Percentiles rank a stretch among this genome's conserved stretches.
Evolutionary conservation across 805 yeast genomes (phyloP).

Genomic region (Monosporozyma servazzii): DNA sequence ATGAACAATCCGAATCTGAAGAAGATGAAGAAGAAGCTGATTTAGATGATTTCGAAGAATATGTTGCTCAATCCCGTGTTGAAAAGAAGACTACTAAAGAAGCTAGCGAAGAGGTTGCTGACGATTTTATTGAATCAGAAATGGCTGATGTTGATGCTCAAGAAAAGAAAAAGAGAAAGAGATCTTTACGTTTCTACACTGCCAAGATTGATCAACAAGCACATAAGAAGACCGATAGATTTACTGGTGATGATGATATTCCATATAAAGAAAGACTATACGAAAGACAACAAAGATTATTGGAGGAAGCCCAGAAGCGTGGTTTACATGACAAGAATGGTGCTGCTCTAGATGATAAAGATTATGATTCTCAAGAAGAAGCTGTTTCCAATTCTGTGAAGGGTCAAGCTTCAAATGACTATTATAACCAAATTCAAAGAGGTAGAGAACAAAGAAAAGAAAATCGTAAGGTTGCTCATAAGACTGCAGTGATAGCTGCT

Average conservation of each 20-base stretch:
- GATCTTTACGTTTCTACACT: conserved; percentile 87
- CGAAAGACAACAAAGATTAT: conserved; percentile 79
- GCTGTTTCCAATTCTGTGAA: conserved; percentile 34
- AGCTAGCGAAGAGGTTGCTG: conserved; percentile 17
- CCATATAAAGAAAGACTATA: conserved; percentile 86
- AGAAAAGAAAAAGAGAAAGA: conserved; percentile 73
- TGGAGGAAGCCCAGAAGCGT: conserved; percentile 81
- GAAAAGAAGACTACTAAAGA: conserved; percentile 28
- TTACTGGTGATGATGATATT: conserved; percentile 78
- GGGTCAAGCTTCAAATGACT: conserved; percentile 42
- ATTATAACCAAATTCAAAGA: conserved; percentile 48
- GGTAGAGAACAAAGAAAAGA: conserved; percentile 41
- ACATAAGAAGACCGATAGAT: conserved; percentile 48
- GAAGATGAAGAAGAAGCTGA: conserved; percentile 22
- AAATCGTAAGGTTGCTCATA: conserved; percentile 55
- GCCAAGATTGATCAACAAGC: conserved; percentile 88
- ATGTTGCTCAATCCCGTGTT: conserved; percentile 44
- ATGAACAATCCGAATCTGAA: conserved; percentile 8
- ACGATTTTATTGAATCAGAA: conserved; percentile 61
- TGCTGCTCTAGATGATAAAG: conserved; percentile 47
- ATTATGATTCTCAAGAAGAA: conserved; percentile 41
- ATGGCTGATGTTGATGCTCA: conserved; percentile 78
- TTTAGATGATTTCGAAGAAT: conserved; percentile 39
- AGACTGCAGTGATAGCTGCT: conserved; percentile 65
- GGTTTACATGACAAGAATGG: conserved; percentile 54